Evolutionary conservation across 225 moss, liverwort and hornwort genomes (phyloP).

Genomic region (Sphagnum contortum): DNA sequence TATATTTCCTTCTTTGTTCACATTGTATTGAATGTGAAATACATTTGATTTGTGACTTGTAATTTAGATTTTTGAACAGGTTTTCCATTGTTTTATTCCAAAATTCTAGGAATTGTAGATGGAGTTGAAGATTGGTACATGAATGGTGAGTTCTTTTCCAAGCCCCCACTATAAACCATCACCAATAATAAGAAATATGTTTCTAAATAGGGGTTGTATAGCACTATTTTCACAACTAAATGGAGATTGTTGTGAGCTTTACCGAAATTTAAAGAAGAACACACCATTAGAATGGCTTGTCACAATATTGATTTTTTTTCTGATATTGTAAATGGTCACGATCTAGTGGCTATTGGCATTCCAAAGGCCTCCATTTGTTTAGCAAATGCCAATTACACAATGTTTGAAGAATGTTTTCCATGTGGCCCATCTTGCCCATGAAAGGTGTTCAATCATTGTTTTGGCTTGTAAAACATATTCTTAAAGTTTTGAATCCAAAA

Average conservation of each 20-base stretch:
- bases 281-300: neutral
- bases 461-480: no score
- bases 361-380: neutral
- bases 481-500: neutral
- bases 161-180: neutral
- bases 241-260: neutral
- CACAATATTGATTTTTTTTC: neutral
- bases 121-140: neutral
- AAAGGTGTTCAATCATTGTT: neutral
- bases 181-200: neutral
- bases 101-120: neutral
- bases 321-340: neutral
- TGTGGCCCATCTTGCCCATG: constrained; percentile 1
- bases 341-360: neutral
- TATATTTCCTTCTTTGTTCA: neutral
- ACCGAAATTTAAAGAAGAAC: neutral
- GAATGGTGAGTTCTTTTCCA: neutral
- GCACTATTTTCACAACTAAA: neutral
- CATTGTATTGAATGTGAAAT: neutral
- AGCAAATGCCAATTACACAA: neutral
- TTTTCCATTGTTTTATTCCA: neutral
- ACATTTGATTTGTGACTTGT: no score
- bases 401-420: neutral
- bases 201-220: neutral
- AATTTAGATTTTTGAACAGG: neutral